A percentile compares a stretch with the other conserved stretches of the same genome.
Conservation (phyloP, 345 rosid genomes). For the Eucalyptus sp. region DNA sequence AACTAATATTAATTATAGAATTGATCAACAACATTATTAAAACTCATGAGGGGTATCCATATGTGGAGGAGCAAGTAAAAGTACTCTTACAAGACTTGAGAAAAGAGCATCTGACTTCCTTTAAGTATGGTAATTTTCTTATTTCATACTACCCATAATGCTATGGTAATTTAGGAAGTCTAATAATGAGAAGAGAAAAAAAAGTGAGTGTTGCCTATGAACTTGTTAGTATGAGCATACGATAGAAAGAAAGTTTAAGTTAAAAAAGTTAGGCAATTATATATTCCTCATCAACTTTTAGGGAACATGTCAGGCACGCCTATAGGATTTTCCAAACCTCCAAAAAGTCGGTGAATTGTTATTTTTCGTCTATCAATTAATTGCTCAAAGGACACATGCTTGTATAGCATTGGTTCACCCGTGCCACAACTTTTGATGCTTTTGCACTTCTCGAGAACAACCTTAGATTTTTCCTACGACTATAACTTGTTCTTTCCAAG, state of each 20-base stretch:
- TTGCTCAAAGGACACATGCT: neutral
- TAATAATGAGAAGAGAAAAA: neutral
- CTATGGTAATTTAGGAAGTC: neutral
- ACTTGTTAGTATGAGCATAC: neutral
- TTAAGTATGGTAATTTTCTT: too few relatives aligned
- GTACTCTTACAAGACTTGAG: too few relatives aligned
- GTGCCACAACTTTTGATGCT: neutral
- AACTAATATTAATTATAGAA: too few relatives aligned
- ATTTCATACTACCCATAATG: too few relatives aligned
- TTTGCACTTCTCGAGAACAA: neutral
- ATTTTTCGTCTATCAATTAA: too few relatives aligned
- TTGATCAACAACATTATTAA: too few relatives aligned
- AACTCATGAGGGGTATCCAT: too few relatives aligned
- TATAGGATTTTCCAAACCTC: neutral
- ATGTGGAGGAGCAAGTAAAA: too few relatives aligned
- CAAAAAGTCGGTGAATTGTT: neutral
- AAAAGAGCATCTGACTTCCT: too few relatives aligned
- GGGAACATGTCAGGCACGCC: neutral
- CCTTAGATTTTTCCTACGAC: neutral
- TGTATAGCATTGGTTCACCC: neutral
- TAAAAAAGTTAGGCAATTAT: neutral
- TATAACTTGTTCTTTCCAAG: neutral
- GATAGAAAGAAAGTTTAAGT: neutral
- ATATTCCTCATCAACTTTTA: neutral
- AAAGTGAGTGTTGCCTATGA: neutral